Conservation (phyloP, 257 asterid genomes). For the Rubia yunnanensis region DNA sequence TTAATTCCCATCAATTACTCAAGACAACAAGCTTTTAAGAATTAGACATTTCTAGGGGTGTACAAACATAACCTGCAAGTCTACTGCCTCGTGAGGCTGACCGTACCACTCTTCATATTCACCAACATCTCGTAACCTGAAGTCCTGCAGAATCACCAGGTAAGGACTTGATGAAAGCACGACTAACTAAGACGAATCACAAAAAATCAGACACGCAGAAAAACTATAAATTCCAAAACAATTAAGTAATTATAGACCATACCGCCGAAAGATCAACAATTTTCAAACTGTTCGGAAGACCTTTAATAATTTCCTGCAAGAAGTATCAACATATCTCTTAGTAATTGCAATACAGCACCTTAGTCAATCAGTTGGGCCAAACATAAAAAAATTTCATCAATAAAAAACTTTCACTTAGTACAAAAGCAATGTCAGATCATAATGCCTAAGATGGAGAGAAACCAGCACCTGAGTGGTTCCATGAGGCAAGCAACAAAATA, state of each 20-base stretch:
- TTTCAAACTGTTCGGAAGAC: conserved; percentile 67
- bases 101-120: conserved; percentile 97
- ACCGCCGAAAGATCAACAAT: conserved; percentile 97
- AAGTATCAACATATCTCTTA: not conserved
- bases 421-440: not conserved
- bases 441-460: not conserved
- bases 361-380: too few relatives aligned
- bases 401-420: too few relatives aligned
- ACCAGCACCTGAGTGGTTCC: conserved; percentile 84
- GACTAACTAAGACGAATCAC: not conserved
- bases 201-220: conserved; percentile 6
- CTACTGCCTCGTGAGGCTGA: conserved; percentile 75
- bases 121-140: conserved; percentile 61
- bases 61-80: conserved; percentile 55
- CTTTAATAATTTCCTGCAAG: conserved; percentile 78
- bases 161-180: not conserved
- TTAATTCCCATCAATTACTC: not conserved
- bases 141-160: conserved; percentile 53
- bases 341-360: too few relatives aligned
- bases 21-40: not conserved
- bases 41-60: not conserved
- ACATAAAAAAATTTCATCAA: not conserved
- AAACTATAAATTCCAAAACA: not conserved
- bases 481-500: conserved; percentile 95
- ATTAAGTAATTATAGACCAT: conserved; percentile 13